Evolutionary conservation across 208 protist species (phyloP).

Genomic region (Acanthamoeba sp.): DNA sequence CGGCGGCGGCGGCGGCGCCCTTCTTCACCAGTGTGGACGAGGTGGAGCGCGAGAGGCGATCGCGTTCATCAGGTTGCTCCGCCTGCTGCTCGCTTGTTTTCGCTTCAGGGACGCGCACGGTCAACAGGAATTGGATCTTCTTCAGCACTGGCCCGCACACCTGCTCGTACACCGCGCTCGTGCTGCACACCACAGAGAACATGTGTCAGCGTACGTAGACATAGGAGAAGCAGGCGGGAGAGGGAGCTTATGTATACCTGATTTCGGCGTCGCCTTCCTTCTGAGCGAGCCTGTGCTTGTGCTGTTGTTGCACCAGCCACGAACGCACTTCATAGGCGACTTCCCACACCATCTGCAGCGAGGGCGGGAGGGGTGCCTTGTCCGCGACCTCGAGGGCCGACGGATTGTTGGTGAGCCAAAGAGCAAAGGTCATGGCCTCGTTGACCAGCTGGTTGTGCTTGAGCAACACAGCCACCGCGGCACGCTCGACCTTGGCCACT

Average conservation of each 20-base stretch:
- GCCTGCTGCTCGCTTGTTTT: not conserved
- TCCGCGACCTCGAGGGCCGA: not conserved
- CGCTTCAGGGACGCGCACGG: conserved; percentile 18
- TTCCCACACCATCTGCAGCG: conserved; percentile 67
- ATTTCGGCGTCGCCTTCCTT: conserved; percentile 1
- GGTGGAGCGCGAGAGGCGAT: conserved; percentile 46
- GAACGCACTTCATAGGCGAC: conserved; percentile 60
- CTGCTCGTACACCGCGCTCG: conserved; percentile 21
- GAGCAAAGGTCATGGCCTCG: conserved; percentile 74
- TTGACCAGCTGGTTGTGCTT: conserved; percentile 72
- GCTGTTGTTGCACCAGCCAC: conserved; percentile 53
- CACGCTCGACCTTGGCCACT: conserved; percentile 65
- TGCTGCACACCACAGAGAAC: not conserved
- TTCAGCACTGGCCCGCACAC: conserved; percentile 34
- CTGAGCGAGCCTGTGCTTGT: conserved; percentile 27
- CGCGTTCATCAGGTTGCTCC: not conserved
- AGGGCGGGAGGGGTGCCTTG: conserved; percentile 8
- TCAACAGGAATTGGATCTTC: conserved; percentile 56
- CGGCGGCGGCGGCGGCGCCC: not conserved
- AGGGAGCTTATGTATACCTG: not conserved
- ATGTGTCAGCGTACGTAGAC: too few relatives aligned
- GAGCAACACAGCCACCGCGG: conserved; percentile 34
- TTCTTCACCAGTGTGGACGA: conserved; percentile 17
- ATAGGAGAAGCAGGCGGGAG: not conserved
- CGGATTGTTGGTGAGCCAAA: conserved; percentile 50